Evolutionary conservation across 2,329 filamentous ascomycete species (phyloP).

Genomic region (Bipolaris sorokiniana): DNA sequence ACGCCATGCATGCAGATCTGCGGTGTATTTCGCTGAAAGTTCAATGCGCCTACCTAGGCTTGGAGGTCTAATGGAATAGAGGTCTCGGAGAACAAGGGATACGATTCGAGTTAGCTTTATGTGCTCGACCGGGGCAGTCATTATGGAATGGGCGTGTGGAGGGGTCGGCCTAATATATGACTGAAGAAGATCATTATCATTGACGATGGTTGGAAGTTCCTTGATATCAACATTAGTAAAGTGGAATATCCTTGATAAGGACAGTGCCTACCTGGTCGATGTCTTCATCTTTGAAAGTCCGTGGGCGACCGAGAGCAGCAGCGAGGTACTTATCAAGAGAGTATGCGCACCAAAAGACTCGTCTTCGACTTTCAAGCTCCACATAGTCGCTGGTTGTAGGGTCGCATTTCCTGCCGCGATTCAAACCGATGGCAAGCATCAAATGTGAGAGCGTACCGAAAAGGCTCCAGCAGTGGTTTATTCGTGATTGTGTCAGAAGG

Average conservation of each 20-base stretch:
- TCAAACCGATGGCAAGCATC: constrained; percentile 55
- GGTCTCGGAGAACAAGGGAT: constrained; percentile 52
- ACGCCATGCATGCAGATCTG: constrained; percentile 56
- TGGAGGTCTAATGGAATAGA: constrained; percentile 51
- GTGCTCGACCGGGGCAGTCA: constrained; percentile 56
- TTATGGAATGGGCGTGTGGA: constrained; percentile 46
- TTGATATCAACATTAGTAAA: constrained; percentile 22
- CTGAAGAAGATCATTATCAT: constrained; percentile 41
- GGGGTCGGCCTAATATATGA: constrained; percentile 37
- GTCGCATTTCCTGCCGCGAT: constrained; percentile 47
- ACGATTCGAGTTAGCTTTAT: constrained; percentile 55
- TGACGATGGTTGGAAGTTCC: constrained; percentile 45
- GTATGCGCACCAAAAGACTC: constrained; percentile 69
- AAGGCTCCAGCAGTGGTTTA: constrained; percentile 66
- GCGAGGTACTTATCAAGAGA: constrained; percentile 68
- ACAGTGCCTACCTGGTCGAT: constrained; percentile 62
- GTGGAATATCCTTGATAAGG: not conserved
- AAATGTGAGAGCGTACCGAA: constrained; percentile 65
- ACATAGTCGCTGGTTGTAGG: constrained; percentile 52
- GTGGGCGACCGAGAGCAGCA: constrained; percentile 66
- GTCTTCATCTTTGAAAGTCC: constrained; percentile 67
- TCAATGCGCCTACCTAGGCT: constrained; percentile 41
- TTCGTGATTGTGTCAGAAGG: constrained; percentile 63
- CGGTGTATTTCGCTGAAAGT: constrained; percentile 52
- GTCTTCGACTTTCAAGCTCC: constrained; percentile 59